Base-by-base conservation (phyloP, 306 rosid genomes). In the Pyrus bretschneideri region DNA sequence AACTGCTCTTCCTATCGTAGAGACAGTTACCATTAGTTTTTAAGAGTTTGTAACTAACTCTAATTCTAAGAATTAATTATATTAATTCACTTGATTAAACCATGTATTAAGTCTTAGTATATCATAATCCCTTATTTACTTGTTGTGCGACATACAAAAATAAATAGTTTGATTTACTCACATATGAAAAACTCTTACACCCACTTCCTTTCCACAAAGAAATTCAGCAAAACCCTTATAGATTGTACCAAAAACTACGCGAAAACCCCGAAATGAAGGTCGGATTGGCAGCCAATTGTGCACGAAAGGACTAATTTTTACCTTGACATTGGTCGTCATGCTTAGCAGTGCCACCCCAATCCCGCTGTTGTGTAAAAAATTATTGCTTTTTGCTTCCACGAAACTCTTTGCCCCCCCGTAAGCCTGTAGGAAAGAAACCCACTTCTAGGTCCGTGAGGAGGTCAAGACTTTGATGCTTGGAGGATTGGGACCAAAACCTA, bases 151-250 rank as follows among this genome's bases (percentile, higher is more conserved):
- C 38, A 33, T 33, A 33, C 38, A 1, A 33, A 33, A 33, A 33
- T 33, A 35, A 35, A 35, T 35, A 35, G 38, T 35, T 35, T 35
- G 38, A 6, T 35, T 8, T 6, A 35, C 38, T 35, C 8, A 35
- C 38, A 35, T 35, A 6, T 35, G 38, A 35, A 35, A 35, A 35
- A 35, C 2, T 35, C 38, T 35, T 35, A 35, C 38, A 35, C 59
- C 98, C 97, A 93, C 78, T 86, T 91, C 78, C 85, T 80, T 73
- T 90, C 97, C 45, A 90, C 80, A 45, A 86, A 86, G 86, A 91
- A 91, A 75, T 88, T 91, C 82, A 93, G 78, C 12, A 91, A 27
- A 17, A 93, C 83, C 76, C 91, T 93, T 14, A 69, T 74, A 18
- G 89, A 91, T 49, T 94, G 97, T 0, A 91, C 91, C 35, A 80